Conservation (phyloP, 306 rosid genomes). For the Echinosophora koreensis region DNA sequence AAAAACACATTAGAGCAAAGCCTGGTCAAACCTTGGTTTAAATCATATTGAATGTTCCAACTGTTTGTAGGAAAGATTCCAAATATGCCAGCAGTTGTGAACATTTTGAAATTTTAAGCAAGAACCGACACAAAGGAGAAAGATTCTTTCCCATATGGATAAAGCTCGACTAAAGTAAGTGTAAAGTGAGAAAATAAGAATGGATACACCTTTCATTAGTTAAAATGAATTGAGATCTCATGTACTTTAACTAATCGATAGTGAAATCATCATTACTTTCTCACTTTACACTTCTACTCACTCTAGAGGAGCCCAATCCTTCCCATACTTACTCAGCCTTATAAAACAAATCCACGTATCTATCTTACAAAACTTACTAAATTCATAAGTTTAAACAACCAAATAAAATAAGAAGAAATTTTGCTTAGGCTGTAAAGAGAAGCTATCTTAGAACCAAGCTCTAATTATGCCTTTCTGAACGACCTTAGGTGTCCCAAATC, state of each 20-base stretch:
- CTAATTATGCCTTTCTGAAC: slow-evolving; percentile 22
- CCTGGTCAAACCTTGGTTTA: slow-evolving; percentile 78
- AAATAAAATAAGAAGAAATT: background rate
- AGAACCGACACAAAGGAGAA: too few relatives aligned
- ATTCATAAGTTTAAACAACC: background rate
- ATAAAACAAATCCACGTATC: background rate
- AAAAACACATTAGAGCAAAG: slow-evolving; percentile 11
- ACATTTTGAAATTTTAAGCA: too few relatives aligned
- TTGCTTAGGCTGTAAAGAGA: slow-evolving; percentile 9
- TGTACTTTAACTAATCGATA: too few relatives aligned
- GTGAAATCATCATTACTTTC: too few relatives aligned
- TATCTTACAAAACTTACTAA: slow-evolving; percentile 7
- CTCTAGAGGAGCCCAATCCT: too few relatives aligned
- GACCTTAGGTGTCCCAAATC: slow-evolving; percentile 80
- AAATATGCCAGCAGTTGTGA: slow-evolving; percentile 80
- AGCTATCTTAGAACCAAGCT: slow-evolving; percentile 16
- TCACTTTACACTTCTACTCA: too few relatives aligned
- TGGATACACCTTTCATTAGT: too few relatives aligned
- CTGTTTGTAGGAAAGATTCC: slow-evolving; percentile 95
- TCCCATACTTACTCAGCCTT: background rate
- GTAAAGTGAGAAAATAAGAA: too few relatives aligned
- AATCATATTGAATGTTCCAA: slow-evolving; percentile 84
- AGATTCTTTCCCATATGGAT: too few relatives aligned
- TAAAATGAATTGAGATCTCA: too few relatives aligned
- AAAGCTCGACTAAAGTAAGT: too few relatives aligned